phyloP scores from a whole-genome alignment of 2,329 filamentous ascomycete species.

The Fusarium sp. region DNA sequence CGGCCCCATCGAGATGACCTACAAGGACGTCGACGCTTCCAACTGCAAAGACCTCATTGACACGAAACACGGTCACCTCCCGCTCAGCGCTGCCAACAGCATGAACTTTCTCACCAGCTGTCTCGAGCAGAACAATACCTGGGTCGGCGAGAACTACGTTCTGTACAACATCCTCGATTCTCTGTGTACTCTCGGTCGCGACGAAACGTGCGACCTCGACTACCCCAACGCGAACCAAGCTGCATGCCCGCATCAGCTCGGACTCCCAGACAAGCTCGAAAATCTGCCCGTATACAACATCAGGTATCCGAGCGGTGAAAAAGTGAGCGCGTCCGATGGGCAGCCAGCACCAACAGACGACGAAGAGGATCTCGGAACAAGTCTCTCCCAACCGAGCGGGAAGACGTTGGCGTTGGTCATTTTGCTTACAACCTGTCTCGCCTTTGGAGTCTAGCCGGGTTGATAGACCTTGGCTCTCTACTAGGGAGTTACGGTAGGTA shows the following conservation, averaged over 20 bases:
- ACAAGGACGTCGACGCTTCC: conserved; percentile 56
- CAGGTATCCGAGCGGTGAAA: conserved; percentile 57
- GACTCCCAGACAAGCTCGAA: conserved; percentile 50
- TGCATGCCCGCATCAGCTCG: conserved; percentile 56
- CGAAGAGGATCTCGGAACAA: conserved; percentile 16
- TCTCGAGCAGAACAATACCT: conserved; percentile 53
- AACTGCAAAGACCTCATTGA: conserved; percentile 62
- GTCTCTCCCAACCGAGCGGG: conserved; percentile 4
- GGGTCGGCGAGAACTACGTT: conserved; percentile 61
- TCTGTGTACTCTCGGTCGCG: conserved; percentile 58
- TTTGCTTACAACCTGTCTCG: conserved; percentile 23
- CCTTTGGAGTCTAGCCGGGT: conserved; percentile 13
- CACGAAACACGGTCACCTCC: conserved; percentile 53
- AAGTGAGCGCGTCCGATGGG: conserved; percentile 50
- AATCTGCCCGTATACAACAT: conserved; percentile 60
- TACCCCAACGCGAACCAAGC: conserved; percentile 59
- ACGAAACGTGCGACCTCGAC: conserved; percentile 60
- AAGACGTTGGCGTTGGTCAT: conserved; percentile 23
- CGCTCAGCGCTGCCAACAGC: conserved; percentile 62
- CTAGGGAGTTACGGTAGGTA: neutral
- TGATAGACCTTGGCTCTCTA: neutral
- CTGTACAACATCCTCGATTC: conserved; percentile 65
- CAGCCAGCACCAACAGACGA: neutral
- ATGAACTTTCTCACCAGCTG: conserved; percentile 65
- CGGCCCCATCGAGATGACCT: conserved; percentile 61